Percentiles rank a stretch among this genome's conserved stretches.
Evolutionary conservation across 306 rosid species (phyloP).

Genomic region (Trichosanthes truncata): DNA sequence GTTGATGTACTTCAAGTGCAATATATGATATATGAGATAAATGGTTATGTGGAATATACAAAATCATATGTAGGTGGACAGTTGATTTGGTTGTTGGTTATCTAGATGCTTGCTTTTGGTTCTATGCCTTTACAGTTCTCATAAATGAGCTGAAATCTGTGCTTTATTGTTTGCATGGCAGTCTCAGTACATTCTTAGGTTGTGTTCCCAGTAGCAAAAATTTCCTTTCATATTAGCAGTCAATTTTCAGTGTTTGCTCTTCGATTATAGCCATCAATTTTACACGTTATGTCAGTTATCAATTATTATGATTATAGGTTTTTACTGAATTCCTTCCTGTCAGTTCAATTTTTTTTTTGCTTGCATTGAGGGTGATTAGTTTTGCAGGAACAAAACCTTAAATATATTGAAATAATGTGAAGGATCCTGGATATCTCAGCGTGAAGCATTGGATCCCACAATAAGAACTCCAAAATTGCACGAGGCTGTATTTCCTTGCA

Average conservation of each 20-base stretch:
- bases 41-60: background rate
- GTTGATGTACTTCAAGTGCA: background rate
- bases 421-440: slow-evolving; percentile 22
- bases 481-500: slow-evolving; percentile 43
- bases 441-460: slow-evolving; percentile 98
- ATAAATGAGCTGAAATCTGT: background rate
- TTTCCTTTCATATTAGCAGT: background rate
- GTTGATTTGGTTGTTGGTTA: background rate
- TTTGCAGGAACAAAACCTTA: slow-evolving; percentile 42
- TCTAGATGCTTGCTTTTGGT: background rate
- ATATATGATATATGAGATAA: background rate
- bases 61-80: background rate
- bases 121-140: background rate
- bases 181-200: background rate
- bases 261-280: background rate
- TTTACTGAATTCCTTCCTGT: background rate
- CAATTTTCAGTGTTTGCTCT: background rate
- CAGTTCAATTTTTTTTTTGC: background rate
- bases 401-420: slow-evolving; percentile 17
- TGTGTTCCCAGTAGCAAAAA: background rate
- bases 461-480: slow-evolving; percentile 83
- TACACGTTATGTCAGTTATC: background rate
- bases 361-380: background rate
- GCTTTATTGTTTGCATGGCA: background rate
- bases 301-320: background rate